Evolutionary conservation across 75 land plant genomes (phyloP).

Genomic region (Picea glauca): DNA sequence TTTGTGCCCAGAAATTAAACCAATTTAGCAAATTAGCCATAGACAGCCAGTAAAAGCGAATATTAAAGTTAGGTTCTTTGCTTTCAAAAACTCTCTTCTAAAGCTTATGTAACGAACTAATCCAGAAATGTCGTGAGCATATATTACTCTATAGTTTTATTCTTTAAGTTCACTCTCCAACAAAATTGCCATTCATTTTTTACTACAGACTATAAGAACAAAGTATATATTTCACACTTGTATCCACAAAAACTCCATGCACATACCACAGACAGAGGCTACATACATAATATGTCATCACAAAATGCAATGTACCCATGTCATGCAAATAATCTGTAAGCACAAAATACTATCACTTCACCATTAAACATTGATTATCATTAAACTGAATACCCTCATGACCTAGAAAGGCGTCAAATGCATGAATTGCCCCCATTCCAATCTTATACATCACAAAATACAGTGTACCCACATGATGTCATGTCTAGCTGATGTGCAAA

Average conservation of each 20-base stretch:
- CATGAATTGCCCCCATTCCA: neutral
- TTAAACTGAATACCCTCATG: neutral
- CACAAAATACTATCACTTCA: neutral
- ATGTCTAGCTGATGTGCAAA: too few species aligned
- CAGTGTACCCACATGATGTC: neutral
- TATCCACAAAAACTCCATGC: too few species aligned
- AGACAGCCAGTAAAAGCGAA: too few species aligned
- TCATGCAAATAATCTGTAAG: neutral
- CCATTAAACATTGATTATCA: neutral
- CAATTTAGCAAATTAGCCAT: neutral
- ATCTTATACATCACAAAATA: neutral
- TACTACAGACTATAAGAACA: too few species aligned
- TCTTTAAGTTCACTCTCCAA: neutral
- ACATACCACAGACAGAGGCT: too few species aligned
- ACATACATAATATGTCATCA: neutral
- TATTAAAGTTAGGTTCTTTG: too few species aligned
- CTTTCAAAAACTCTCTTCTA: too few species aligned
- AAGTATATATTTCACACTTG: too few species aligned
- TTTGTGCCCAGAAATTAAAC: neutral
- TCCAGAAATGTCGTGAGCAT: neutral
- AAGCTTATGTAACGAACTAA: neutral
- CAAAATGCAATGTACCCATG: neutral
- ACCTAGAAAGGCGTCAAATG: neutral
- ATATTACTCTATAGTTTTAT: neutral
- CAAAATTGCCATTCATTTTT: neutral